phyloP scores from a whole-genome alignment of 148 eudicot genomes.

The Heliosperma pusillum region DNA sequence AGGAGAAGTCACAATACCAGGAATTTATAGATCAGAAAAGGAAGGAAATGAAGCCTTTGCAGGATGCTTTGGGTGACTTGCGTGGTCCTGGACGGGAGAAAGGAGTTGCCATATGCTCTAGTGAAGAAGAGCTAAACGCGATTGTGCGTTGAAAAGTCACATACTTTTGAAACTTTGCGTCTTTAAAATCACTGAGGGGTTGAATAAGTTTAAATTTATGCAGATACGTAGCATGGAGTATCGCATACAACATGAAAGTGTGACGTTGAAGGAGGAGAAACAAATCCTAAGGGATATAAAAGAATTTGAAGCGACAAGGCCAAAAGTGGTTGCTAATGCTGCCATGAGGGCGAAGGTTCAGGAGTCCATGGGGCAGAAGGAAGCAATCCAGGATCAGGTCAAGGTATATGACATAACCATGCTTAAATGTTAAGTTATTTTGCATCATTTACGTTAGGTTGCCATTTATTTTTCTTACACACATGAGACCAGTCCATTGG shows the following conservation, averaged over 20 bases:
- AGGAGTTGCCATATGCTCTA: slow-evolving; percentile 53
- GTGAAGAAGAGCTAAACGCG: slow-evolving; percentile 79
- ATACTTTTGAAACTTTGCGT: not conserved
- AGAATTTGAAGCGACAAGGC: slow-evolving; percentile 67
- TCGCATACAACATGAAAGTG: slow-evolving; percentile 72
- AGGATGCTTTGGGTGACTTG: slow-evolving; percentile 72
- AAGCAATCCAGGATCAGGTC: slow-evolving; percentile 71
- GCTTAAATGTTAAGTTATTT: not conserved
- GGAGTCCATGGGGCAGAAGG: slow-evolving; percentile 69
- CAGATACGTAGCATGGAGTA: slow-evolving; percentile 66
- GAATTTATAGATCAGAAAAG: slow-evolving; percentile 59
- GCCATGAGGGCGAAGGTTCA: slow-evolving; percentile 69
- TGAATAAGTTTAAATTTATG: slow-evolving; percentile 1
- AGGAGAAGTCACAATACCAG: slow-evolving; percentile 51
- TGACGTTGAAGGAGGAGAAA: slow-evolving; percentile 73
- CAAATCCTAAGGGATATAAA: slow-evolving; percentile 66
- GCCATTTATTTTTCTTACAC: not conserved
- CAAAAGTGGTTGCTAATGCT: slow-evolving; percentile 66
- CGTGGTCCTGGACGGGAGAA: slow-evolving; percentile 54
- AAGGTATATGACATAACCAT: slow-evolving; percentile 43
- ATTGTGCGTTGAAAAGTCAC: slow-evolving; percentile 40
- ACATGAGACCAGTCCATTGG: too few relatives aligned
- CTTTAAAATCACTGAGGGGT: not conserved
- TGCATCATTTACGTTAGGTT: not conserved
- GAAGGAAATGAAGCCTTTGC: slow-evolving; percentile 77